Evolutionary conservation across 192 early-diverging fungal genomes (phyloP).

Genomic region (Backusella tarrabulga): DNA sequence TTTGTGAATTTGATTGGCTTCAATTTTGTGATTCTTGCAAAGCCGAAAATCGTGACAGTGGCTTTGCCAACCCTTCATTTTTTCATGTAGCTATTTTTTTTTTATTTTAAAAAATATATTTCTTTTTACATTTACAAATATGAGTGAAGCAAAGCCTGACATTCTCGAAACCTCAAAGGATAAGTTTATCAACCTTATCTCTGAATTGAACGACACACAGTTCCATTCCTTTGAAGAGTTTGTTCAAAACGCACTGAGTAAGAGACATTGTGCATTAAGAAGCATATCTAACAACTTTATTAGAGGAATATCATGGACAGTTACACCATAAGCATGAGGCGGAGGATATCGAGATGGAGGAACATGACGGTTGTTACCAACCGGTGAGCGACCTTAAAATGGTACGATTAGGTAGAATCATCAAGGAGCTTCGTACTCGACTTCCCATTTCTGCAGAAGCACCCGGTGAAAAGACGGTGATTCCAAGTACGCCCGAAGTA

Average conservation of each 20-base stretch:
- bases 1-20: not conserved
- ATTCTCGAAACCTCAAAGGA: conserved; percentile 26
- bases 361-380: conserved; percentile 23
- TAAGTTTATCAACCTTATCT: conserved; percentile 27
- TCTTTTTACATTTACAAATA: not conserved
- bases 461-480: conserved; percentile 45
- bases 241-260: conserved; percentile 31
- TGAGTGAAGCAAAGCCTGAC: conserved; percentile 3
- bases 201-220: conserved; percentile 25
- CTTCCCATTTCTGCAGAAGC: conserved; percentile 55
- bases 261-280: not conserved
- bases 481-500: conserved; percentile 49
- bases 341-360: conserved; percentile 17
- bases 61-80: not conserved
- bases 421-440: conserved; percentile 46
- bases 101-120: not conserved
- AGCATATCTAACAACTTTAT: not conserved
- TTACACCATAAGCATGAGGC: conserved; percentile 21
- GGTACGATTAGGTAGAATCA: conserved; percentile 47
- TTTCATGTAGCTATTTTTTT: not conserved
- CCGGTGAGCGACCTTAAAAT: conserved; percentile 30
- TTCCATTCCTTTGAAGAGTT: conserved; percentile 33
- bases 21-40: not conserved
- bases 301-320: conserved; percentile 35
- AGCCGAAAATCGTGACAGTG: not conserved